Evolutionary conservation across 2,329 filamentous ascomycete species (phyloP), one percentile per base, ranked within the genome.

Genomic region (Elsinoe ampelina): DNA sequence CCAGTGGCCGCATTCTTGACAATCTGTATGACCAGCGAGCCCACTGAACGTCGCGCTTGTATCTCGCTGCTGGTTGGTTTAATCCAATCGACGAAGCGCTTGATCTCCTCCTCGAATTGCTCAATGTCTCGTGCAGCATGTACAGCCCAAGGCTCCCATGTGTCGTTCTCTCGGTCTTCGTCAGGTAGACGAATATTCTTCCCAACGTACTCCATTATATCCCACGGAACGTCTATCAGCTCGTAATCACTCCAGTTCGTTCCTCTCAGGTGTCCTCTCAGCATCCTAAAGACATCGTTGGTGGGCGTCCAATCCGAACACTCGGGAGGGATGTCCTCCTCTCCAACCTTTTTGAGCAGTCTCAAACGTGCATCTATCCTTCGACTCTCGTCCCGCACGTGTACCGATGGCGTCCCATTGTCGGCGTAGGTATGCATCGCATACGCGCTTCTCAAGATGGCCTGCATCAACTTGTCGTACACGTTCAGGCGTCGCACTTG

Each of bases 81-180:
- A 57, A 78, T 65, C 59, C 75, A 80, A 13, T 59, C 55, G 17
- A 72, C 71, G 54, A 80, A 75, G 1, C 71, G 71, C 34, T 62
- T 60, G 38, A 81, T 72, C 64, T 81, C 78, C 56, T 63, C 12
- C 57, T 69, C 56, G 63, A 73, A 58, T 75, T 76, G 61, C 74
- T 73, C 0, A 10, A 48, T 13, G 11, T 30, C 41, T 22, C 12
- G 17, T 3, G 19, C 8, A 2, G 8, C n/a, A 13, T 17, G 10
- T 34, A n/a, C 12, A 19, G 11, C 8, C 54, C 54, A 56, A 2
- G 54, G 54, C 41, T 56, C 54, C 20, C 17, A 13, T 15, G 38
- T 34, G 1, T 45, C n/a, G 32, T 13, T 26, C 12, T 42, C n/a
- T 34, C 6, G 10, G 10, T n/a, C 3, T 12, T 48, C 39, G 26